A percentile compares a stretch with the other conserved stretches of the same genome.
Evolutionary conservation across 2,329 filamentous ascomycete species (phyloP).

Genomic region (Lithohypha guttulata): DNA sequence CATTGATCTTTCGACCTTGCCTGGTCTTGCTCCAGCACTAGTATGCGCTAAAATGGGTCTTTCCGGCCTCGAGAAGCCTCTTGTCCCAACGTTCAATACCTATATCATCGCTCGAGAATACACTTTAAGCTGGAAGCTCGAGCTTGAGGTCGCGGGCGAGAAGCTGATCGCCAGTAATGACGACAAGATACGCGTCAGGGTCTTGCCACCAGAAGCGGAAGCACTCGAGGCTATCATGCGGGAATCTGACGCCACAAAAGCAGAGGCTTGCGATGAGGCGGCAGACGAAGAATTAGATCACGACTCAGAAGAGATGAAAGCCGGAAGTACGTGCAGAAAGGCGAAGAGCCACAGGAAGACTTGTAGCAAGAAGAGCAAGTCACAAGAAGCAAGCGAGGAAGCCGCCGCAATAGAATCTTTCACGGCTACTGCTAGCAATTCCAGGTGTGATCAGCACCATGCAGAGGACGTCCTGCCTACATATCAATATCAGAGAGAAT

Average conservation of each 20-base stretch:
- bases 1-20: slow-evolving; percentile 6
- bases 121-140: slow-evolving; percentile 15
- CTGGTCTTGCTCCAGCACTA: slow-evolving; percentile 7
- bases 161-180: slow-evolving; percentile 11
- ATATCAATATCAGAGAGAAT: slow-evolving; percentile 3
- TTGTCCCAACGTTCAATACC: slow-evolving; percentile 16
- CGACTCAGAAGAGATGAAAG: neutral
- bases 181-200: neutral
- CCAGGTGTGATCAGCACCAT: neutral
- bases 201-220: slow-evolving; percentile 1
- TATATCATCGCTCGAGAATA: slow-evolving; percentile 18
- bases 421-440: neutral
- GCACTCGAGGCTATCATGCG: slow-evolving; percentile 3
- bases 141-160: slow-evolving; percentile 17
- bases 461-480: neutral
- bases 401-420: neutral
- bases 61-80: slow-evolving; percentile 14
- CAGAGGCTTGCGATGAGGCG: neutral
- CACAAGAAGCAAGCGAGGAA: slow-evolving; percentile 4
- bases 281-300: slow-evolving; percentile 5
- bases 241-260: neutral
- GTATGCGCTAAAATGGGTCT: slow-evolving; percentile 15
- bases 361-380: slow-evolving; percentile 2
- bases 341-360: neutral
- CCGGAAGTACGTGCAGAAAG: neutral